Evolutionary conservation across 192 early-diverging fungal genomes (phyloP), one percentile per base, ranked within the genome.

Genomic region (Coemansia sp.): DNA sequence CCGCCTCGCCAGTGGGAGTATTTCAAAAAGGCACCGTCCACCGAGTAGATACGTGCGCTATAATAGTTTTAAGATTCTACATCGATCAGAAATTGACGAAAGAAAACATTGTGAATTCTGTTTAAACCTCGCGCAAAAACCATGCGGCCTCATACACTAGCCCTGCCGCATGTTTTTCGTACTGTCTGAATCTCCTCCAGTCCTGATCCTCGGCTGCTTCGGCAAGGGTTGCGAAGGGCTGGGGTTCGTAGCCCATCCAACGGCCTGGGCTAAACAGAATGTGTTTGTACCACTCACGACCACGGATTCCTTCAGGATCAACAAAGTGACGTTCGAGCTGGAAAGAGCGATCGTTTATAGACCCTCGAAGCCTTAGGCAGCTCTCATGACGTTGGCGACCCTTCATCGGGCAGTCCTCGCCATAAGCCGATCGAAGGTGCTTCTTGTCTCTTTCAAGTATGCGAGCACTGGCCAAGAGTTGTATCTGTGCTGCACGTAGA

Each of bases 1-100:
- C 92, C 93, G 57, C 84, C 86, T 38, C 90, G 89, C 54, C 94
- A 96, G 74, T 96, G 94, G 94, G 85, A 86, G 65, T 92, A 81
- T 43, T 81, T 81, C 46, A 81, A 75, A 42, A 75, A 72, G 61
- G 78, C 78, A 2, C 54, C 69, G 3, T 23, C 63, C 8, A 69
- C 66, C 29, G 78, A 81, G 61, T 81, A 62, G 29, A 29, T 29
- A 3, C 29, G 29, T 29, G 29, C 29, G 29, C 29, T 29, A 29
- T 29, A 29, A 3, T 29, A n/a, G n/a, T 10, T 7, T 10, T 11
- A 40, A 40, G 38, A 6, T 40, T 1, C 11, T 40, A 11, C 38
- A 10, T 40, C 5, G 1, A 29, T 3, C 3, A 29, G 29, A 29
- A 3, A 29, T 29, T 29, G 29, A 29, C 1, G 29, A 29, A 29